Conservation (phyloP, 139 green algal genomes). For the Gonium pectorale region DNA sequence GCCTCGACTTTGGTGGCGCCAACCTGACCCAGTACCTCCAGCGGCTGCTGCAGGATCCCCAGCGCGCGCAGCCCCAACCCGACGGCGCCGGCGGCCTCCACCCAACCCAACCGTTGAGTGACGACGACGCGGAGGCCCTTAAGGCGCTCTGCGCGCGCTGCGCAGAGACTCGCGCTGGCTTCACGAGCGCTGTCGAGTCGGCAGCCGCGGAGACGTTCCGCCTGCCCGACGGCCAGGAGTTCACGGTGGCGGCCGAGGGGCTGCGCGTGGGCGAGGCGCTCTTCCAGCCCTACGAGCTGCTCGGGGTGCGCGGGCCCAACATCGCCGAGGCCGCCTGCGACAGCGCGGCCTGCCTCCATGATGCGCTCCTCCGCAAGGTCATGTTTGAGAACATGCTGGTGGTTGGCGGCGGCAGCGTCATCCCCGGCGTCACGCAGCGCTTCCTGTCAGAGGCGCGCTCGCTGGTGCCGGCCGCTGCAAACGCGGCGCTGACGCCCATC, state of each 20-base stretch:
- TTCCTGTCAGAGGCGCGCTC: slow-evolving; percentile 63
- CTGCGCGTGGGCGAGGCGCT: slow-evolving; percentile 60
- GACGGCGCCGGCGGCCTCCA: not conserved
- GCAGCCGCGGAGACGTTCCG: slow-evolving; percentile 42
- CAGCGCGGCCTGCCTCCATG: slow-evolving; percentile 5
- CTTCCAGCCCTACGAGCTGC: slow-evolving; percentile 58
- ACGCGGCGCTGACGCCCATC: slow-evolving; percentile 47
- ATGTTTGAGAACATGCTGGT: slow-evolving; percentile 66
- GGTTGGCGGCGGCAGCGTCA: slow-evolving; percentile 55
- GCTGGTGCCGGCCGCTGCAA: slow-evolving; percentile 42
- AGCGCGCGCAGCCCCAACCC: not conserved
- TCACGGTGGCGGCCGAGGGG: slow-evolving; percentile 42
- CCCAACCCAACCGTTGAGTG: not conserved
- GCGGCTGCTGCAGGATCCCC: slow-evolving; percentile 3
- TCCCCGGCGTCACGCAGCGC: slow-evolving; percentile 22
- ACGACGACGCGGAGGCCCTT: slow-evolving; percentile 14
- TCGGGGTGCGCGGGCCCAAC: slow-evolving; percentile 49
- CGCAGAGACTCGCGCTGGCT: not conserved
- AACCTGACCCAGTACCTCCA: slow-evolving; percentile 65
- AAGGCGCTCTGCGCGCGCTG: slow-evolving; percentile 38
- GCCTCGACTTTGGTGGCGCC: slow-evolving; percentile 71
- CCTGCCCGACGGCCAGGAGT: slow-evolving; percentile 61
- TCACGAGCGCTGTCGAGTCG: not conserved
- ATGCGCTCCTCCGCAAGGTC: slow-evolving; percentile 45
- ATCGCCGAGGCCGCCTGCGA: slow-evolving; percentile 49